A percentile compares a stretch with the other conserved stretches of the same genome.
Conservation (phyloP, 768 basidiomycete genomes). For the Candolleomyces aberdarensis region DNA sequence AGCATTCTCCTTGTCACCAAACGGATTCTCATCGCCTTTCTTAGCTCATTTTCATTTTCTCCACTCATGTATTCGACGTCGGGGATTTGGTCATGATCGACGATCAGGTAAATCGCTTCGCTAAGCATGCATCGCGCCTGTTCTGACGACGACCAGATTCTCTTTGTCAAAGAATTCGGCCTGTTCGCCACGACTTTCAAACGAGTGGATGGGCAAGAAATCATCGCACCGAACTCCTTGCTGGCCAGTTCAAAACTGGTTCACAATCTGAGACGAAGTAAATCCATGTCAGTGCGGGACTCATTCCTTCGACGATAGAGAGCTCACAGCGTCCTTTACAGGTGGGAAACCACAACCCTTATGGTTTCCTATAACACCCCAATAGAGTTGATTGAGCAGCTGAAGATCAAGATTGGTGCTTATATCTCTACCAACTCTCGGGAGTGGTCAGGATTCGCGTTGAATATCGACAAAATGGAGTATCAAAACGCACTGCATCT, state of each 20-base stretch:
- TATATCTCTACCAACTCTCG: constrained; percentile 65
- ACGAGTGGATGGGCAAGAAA: constrained; percentile 77
- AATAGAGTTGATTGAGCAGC: constrained; percentile 65
- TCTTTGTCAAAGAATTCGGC: constrained; percentile 74
- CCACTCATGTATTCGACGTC: constrained; percentile 83
- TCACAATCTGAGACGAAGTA: constrained; percentile 73
- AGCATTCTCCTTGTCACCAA: neutral
- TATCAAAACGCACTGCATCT: constrained; percentile 70
- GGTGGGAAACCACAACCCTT: constrained; percentile 69
- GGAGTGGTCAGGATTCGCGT: constrained; percentile 63
- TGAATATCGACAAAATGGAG: constrained; percentile 80
- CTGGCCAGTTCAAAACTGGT: constrained; percentile 70
- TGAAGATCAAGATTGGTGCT: constrained; percentile 52
- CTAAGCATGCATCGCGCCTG: neutral
- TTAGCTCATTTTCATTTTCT: constrained; percentile 82
- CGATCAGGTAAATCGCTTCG: constrained; percentile 42
- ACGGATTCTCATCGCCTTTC: neutral
- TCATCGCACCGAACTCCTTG: constrained; percentile 75
- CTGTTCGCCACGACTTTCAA: constrained; percentile 77
- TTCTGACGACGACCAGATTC: constrained; percentile 16
- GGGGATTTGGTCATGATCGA: constrained; percentile 84
- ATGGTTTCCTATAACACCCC: constrained; percentile 69
- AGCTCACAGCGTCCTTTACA: constrained; percentile 11
- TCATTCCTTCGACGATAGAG: neutral
- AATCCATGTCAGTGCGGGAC: constrained; percentile 54